Conservation (phyloP, 2,329 filamentous ascomycete species). For the Pseudogymnoascus sp. region DNA sequence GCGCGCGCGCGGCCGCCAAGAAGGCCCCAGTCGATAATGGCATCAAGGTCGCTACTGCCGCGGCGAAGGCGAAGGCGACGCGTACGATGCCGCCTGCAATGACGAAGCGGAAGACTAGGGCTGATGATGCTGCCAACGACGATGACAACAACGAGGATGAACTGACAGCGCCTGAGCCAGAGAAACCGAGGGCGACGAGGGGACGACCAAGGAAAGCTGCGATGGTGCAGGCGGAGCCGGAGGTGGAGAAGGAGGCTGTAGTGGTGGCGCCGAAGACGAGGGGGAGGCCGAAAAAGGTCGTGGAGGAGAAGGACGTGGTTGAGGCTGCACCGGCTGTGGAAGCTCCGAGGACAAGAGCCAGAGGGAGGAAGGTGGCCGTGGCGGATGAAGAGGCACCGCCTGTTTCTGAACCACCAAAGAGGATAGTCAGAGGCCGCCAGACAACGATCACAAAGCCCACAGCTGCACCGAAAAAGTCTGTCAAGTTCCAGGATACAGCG, state of each 20-base stretch:
- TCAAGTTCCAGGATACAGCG: conserved; percentile 45
- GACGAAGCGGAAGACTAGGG: conserved; percentile 46
- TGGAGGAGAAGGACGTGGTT: conserved; percentile 21
- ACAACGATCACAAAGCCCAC: conserved; percentile 31
- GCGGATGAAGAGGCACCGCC: conserved; percentile 21
- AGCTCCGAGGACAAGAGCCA: conserved; percentile 22
- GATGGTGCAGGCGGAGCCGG: conserved; percentile 19
- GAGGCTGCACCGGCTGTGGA: conserved; percentile 22
- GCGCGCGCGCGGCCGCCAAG: conserved; percentile 39
- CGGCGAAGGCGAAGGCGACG: conserved; percentile 34
- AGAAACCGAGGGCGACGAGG: conserved; percentile 35
- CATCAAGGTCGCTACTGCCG: conserved; percentile 39
- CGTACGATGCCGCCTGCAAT: conserved; percentile 22
- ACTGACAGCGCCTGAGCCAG: conserved; percentile 16
- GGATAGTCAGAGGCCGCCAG: conserved; percentile 29
- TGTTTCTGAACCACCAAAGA: conserved; percentile 31
- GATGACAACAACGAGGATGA: conserved; percentile 29
- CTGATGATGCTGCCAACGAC: conserved; percentile 46
- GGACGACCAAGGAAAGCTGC: conserved; percentile 38
- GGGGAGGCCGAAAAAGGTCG: conserved; percentile 7
- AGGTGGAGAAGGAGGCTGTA: conserved; percentile 15
- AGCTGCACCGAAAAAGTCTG: conserved; percentile 47
- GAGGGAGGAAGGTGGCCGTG: conserved; percentile 20
- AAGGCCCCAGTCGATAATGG: conserved; percentile 28
- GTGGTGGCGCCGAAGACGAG: background rate